A percentile compares a stretch with the other conserved stretches of the same genome.
phyloP scores from a whole-genome alignment of 164 flowering plant species.

The Chimonanthus salicifolius region DNA sequence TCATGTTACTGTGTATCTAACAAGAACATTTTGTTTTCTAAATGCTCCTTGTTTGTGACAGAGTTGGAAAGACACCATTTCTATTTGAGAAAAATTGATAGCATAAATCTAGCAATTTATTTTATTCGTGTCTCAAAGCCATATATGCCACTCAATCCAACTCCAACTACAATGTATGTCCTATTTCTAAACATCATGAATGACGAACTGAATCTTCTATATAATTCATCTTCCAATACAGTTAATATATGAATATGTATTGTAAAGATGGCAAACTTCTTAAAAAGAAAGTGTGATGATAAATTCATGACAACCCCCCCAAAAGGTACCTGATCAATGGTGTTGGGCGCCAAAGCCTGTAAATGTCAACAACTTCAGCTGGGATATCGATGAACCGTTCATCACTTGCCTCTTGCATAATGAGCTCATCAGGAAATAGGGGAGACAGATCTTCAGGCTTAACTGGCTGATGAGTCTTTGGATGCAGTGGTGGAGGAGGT shows the following conservation, averaged over 20 bases:
- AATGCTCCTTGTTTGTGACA: too few species aligned
- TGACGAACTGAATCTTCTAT: not conserved
- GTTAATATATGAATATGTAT: too few species aligned
- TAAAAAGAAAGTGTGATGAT: too few species aligned
- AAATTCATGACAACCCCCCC: not conserved
- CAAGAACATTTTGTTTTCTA: not conserved
- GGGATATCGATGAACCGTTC: conserved; percentile 78
- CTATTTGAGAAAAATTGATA: too few species aligned
- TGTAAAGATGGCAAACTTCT: not conserved
- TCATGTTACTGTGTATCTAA: not conserved
- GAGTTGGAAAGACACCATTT: too few species aligned
- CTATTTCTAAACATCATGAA: not conserved
- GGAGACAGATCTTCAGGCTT: conserved; percentile 73
- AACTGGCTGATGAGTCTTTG: conserved; percentile 60
- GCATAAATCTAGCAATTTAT: too few species aligned
- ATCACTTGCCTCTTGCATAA: conserved; percentile 63
- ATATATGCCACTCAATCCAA: too few species aligned
- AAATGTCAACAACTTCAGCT: conserved; percentile 79
- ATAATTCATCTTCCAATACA: not conserved
- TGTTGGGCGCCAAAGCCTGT: conserved; percentile 92
- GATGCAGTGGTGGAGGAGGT: conserved; percentile 85
- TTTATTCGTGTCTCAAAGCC: too few species aligned
- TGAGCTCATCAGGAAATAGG: conserved; percentile 76
- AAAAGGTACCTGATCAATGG: conserved; percentile 72
- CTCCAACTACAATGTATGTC: not conserved